Conservation (phyloP, 2,329 filamentous ascomycete species). For the Plectosphaerella cucumerina region DNA sequence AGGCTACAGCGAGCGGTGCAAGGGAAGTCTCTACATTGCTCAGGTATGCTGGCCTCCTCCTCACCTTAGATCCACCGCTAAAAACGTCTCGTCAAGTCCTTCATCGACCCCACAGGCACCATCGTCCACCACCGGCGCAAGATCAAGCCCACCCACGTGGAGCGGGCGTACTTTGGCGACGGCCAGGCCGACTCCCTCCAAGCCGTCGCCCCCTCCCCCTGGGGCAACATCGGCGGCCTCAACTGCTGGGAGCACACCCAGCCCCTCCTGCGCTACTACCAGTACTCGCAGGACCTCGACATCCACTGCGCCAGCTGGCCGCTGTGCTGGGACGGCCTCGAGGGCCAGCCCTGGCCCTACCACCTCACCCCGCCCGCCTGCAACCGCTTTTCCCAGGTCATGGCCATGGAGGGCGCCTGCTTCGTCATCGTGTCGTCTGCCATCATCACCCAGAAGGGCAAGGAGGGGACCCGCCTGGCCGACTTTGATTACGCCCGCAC, state of each 20-base stretch:
- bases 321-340: conserved; percentile 26
- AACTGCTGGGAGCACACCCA: conserved; percentile 51
- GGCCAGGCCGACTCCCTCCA: conserved; percentile 52
- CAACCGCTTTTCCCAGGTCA: conserved; percentile 32
- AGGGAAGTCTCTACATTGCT: conserved; percentile 40
- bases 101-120: conserved; percentile 44
- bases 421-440: conserved; percentile 36
- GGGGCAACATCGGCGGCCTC: conserved; percentile 48
- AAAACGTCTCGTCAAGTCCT: conserved; percentile 26
- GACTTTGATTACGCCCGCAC: conserved; percentile 7
- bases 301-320: conserved; percentile 25
- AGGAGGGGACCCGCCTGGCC: conserved; percentile 15
- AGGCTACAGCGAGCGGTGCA: conserved; percentile 44
- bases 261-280: conserved; percentile 15
- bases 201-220: conserved; percentile 41
- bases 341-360: conserved; percentile 27
- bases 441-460: conserved; percentile 33
- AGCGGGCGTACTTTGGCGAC: conserved; percentile 48
- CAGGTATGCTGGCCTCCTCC: conserved; percentile 19
- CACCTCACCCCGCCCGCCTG: conserved; percentile 29
- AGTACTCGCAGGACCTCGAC: conserved; percentile 21
- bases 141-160: conserved; percentile 47
- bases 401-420: conserved; percentile 40
- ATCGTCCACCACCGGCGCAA: conserved; percentile 43
- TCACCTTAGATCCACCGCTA: not conserved